These are phyloP conservation scores for Fusarium acutatum DNA, from an alignment of 2,329 filamentous ascomycete genomes.

Conservation along the genomic window DNA sequence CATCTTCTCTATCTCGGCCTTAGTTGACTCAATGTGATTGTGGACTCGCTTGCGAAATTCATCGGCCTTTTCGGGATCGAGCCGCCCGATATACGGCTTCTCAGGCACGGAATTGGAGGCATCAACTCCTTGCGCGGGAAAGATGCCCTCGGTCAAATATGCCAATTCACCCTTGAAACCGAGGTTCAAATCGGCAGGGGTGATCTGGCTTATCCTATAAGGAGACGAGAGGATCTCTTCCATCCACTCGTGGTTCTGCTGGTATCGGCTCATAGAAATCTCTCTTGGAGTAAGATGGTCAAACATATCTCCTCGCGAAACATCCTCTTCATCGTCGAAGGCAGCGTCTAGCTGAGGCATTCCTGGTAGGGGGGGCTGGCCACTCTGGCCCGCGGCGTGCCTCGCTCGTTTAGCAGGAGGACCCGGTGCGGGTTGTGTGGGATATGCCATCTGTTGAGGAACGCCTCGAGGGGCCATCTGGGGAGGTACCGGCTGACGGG, in stretches of 20 bases:
- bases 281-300: conserved; percentile 90
- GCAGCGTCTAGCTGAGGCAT: conserved; percentile 52
- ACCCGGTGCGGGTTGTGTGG: conserved; percentile 58
- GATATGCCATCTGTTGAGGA: conserved; percentile 70
- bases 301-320: conserved; percentile 85
- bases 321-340: conserved; percentile 90
- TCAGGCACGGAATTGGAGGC: conserved; percentile 57
- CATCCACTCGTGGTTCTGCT: conserved; percentile 99
- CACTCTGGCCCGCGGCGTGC: conserved; percentile 54
- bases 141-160: conserved; percentile 83
- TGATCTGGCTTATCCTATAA: conserved; percentile 85
- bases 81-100: conserved; percentile 67
- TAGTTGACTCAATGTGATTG: conserved; percentile 75
- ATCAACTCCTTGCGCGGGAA: conserved; percentile 70
- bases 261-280: conserved; percentile 85
- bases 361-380: conserved; percentile 50
- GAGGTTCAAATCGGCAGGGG: conserved; percentile 85
- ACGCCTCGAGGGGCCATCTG: conserved; percentile 57
- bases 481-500: conserved; percentile 60
- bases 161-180: conserved; percentile 86
- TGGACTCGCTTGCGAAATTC: conserved; percentile 84
- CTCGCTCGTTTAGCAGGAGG: conserved; percentile 65
- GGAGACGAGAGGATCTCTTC: conserved; percentile 94
- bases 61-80: conserved; percentile 80
- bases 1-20: conserved; percentile 85